Percentiles rank a stretch among this genome's conserved stretches.
Conservation (phyloP, 305 asterid genomes). For the Nicotiana rustica region DNA sequence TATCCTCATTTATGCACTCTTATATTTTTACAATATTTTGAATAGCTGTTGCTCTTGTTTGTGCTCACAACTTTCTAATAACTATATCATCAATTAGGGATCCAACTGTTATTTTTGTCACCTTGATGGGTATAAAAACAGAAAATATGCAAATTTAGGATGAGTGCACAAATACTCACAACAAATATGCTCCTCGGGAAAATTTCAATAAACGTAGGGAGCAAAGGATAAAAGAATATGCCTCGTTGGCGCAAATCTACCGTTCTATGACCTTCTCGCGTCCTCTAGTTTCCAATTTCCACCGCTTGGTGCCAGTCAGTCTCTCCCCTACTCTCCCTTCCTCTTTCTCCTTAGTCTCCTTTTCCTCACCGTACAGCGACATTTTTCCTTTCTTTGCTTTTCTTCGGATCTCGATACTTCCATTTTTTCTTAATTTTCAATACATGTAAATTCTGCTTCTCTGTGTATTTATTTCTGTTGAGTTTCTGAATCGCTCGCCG, state of each 20-base stretch:
- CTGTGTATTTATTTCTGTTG: not conserved
- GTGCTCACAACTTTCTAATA: not conserved
- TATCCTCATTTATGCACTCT: too few species aligned
- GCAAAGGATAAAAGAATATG: slow-evolving; percentile 12
- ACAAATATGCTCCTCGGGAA: not conserved
- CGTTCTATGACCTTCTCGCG: slow-evolving; percentile 35
- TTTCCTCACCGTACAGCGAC: not conserved
- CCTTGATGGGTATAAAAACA: too few species aligned
- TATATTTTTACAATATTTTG: too few species aligned
- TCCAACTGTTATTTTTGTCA: not conserved
- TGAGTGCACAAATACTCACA: not conserved
- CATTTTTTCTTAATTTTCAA: not conserved
- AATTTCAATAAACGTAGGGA: not conserved
- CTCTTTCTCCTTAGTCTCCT: not conserved
- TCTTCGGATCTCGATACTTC: slow-evolving; percentile 17
- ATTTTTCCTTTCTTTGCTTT: not conserved
- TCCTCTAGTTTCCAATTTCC: slow-evolving; percentile 1
- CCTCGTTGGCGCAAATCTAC: slow-evolving; percentile 39
- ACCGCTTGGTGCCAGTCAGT: slow-evolving; percentile 33
- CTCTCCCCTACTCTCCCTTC: not conserved
- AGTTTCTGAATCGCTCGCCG: not conserved
- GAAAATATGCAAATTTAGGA: not conserved
- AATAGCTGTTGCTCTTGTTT: not conserved
- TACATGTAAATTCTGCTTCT: not conserved
- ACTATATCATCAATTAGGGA: too few species aligned